Base-by-base conservation (phyloP, 805 yeast genomes). In the Cephaloascus albidus region DNA sequence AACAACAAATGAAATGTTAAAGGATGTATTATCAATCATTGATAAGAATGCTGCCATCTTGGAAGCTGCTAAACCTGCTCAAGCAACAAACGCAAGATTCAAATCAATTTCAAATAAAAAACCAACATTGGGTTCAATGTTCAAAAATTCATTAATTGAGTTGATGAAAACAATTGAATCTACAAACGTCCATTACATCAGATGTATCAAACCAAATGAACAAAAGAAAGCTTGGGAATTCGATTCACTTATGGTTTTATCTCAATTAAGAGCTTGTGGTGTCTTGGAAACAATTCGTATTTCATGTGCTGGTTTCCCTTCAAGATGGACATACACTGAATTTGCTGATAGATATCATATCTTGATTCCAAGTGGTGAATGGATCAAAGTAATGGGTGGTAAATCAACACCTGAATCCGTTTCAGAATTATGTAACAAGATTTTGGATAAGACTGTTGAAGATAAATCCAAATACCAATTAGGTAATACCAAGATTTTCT, bases 221-320 rank as follows among this genome's bases (percentile, higher is more conserved):
- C 81, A 79, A 46, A 90, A 93, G 61, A 81, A 78, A 44, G 96
- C 97, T 2, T 90, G 98, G 97, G 83, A 81, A 57, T 90, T 90
- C 61, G 95, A 88, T 54, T 87, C 95, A 14, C 73, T 88, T 34
- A 89, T 90, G 97, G 97, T 90, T 12, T 70, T 93, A 44, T 82
- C 95, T 4, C 98, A 90, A 61, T 72, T 90, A 45, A 77, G 98
- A 57, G 98, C 98, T 4, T 90, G 98, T 70, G 98, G 98, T 82
- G 97, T 90, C 36, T 70, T 90, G 49, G 98, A 93, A 58, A 93
- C 98, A 2, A 90, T 90, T 55, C 72, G 96, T 53, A 90, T 90
- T 36, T 89, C 97, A 2, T 89, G 97, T 65, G 97, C 96, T 38
- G 98, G 98, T 33, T 90, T 89, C 73, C 98, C 98, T 15, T 83